These are phyloP conservation scores for Loxodes magnus DNA, from an alignment of 73 alveolate species.

Conservation along the genomic window DNA sequence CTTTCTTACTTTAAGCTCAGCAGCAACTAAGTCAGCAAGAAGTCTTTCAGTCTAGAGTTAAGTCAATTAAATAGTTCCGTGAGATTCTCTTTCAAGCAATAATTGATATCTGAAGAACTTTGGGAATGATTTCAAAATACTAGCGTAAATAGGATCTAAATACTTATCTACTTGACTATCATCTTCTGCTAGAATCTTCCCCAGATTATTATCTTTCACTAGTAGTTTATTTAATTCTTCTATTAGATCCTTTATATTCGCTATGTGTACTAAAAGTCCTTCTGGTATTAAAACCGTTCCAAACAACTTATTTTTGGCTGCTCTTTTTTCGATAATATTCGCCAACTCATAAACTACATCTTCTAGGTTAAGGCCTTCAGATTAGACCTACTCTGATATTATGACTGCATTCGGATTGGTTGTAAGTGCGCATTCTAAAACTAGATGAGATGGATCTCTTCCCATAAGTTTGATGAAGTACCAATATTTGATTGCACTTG, in stretches of 20 bases:
- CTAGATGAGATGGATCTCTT: conserved; percentile 84
- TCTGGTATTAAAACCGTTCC: conserved; percentile 75
- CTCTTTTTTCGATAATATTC: conserved; percentile 47
- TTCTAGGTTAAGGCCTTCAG: conserved; percentile 45
- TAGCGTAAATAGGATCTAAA: conserved; percentile 37
- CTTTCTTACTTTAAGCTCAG: conserved; percentile 57
- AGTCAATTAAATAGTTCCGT: conserved; percentile 71
- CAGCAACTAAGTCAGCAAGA: conserved; percentile 71
- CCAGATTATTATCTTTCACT: conserved; percentile 6
- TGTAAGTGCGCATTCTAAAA: conserved; percentile 66
- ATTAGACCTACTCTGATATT: conserved; percentile 48
- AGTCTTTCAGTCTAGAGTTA: conserved; percentile 92
- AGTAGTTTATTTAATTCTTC: conserved; percentile 38
- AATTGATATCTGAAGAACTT: conserved; percentile 64
- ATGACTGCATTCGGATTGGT: conserved; percentile 72
- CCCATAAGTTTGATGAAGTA: conserved; percentile 85
- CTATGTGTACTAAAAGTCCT: conserved; percentile 59
- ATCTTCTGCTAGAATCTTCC: conserved; percentile 13
- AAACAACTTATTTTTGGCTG: conserved; percentile 35
- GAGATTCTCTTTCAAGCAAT: conserved; percentile 51
- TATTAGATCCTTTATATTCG: conserved; percentile 50
- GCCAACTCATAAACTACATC: conserved; percentile 48
- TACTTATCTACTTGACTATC: conserved; percentile 10
- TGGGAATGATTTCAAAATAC: conserved; percentile 59
- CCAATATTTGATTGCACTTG: conserved; percentile 81